Conservation (phyloP, 805 yeast species). For the Isabelozyma heimii region DNA sequence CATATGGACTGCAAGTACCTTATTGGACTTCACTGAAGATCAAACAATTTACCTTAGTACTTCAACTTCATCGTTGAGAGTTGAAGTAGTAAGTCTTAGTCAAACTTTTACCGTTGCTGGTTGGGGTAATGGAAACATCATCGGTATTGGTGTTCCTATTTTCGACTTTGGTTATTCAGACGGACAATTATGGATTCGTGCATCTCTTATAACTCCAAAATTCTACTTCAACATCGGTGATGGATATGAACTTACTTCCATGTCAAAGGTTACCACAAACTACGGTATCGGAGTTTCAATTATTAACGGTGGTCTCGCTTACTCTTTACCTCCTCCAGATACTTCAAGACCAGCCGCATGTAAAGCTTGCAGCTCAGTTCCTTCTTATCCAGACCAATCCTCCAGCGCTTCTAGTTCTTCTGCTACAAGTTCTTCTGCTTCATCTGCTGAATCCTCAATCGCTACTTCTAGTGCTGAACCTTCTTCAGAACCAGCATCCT, state of each 20-base stretch:
- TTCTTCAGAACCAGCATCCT: neutral
- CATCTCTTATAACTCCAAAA: no score
- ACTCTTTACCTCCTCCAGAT: conserved; percentile 15
- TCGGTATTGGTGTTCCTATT: conserved; percentile 18
- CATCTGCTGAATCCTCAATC: no score
- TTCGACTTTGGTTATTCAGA: conserved; percentile 2
- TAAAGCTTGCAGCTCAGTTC: conserved; percentile 14
- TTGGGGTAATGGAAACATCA: conserved; percentile 25
- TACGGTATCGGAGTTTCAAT: conserved; percentile 13
- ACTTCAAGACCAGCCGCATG: conserved; percentile 18
- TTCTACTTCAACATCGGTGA: conserved; percentile 16
- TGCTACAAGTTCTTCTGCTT: no score
- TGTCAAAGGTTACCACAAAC: conserved; percentile 12
- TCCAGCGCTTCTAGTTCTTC: no score
- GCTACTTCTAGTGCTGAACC: neutral
- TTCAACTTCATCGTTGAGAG: conserved; percentile 9
- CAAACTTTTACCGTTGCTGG: conserved; percentile 22
- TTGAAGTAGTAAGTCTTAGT: conserved; percentile 10
- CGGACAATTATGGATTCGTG: neutral
- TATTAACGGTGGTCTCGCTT: conserved; percentile 12
- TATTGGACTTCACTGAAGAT: conserved; percentile 2
- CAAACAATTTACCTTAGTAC: conserved; percentile 15
- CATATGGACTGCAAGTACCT: conserved; percentile 4
- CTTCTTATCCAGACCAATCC: conserved; percentile 2
- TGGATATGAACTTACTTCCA: conserved; percentile 14